Percentiles rank a stretch among this genome's conserved stretches.
Conservation (phyloP, 2,329 filamentous ascomycete species). For the Zasmidium cellare region DNA sequence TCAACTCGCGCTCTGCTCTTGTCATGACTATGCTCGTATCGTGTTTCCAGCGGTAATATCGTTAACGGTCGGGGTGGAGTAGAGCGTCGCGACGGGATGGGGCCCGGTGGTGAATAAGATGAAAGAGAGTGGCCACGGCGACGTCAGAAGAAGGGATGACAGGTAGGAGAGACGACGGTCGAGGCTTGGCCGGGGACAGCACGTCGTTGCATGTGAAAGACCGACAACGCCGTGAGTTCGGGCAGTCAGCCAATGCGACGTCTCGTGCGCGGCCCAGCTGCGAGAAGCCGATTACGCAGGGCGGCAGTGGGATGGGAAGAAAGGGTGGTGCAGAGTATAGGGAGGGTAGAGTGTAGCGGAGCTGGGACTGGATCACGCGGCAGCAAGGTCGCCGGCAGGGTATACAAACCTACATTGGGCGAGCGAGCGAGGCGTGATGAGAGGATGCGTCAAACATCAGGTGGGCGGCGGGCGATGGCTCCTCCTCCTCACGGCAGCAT, state of each 20-base stretch:
- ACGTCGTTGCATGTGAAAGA: slow-evolving; percentile 2
- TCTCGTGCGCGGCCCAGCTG: neutral
- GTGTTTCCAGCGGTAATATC: neutral
- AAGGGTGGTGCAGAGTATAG: neutral
- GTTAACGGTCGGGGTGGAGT: neutral
- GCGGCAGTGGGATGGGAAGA: neutral
- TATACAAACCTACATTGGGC: neutral
- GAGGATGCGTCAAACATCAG: no score
- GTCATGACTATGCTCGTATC: slow-evolving; percentile 17
- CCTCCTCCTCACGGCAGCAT: neutral
- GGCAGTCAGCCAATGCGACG: neutral
- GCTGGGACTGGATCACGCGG: neutral
- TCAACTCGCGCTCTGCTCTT: slow-evolving; percentile 26
- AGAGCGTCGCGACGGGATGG: neutral
- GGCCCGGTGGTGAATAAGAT: neutral
- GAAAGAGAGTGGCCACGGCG: neutral
- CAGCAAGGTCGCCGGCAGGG: neutral
- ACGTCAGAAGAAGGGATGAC: slow-evolving; percentile 1
- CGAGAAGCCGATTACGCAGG: neutral
- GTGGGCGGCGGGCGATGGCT: no score
- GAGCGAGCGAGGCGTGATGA: neutral
- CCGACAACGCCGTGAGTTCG: neutral
- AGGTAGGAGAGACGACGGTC: neutral
- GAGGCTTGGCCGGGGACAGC: neutral
- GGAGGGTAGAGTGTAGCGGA: neutral